Conservation (phyloP, 2,329 filamentous ascomycete genomes). For the Rutstroemia sp. region DNA sequence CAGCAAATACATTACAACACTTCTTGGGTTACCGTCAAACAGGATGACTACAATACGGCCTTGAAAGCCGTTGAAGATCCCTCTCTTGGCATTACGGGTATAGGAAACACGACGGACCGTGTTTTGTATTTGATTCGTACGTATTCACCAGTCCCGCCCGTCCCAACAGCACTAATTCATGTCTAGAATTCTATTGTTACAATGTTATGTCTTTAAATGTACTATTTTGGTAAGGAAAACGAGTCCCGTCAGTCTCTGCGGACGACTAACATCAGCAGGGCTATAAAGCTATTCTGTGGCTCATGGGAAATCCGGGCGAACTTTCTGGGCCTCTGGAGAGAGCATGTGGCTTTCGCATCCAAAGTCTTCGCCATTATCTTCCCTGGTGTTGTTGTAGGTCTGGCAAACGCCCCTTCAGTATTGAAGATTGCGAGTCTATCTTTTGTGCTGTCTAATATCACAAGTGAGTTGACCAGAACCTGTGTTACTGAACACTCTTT, state of each 20-base stretch:
- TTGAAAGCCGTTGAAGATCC: conserved; percentile 31
- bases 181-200: conserved; percentile 42
- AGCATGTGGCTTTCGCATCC: conserved; percentile 23
- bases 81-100: conserved; percentile 36
- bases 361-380: conserved; percentile 33
- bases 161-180: conserved; percentile 4
- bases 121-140: conserved; percentile 42
- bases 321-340: conserved; percentile 24
- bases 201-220: conserved; percentile 41
- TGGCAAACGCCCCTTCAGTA: conserved; percentile 28
- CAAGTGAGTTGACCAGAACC: conserved; percentile 28
- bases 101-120: conserved; percentile 35
- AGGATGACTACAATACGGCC: conserved; percentile 32
- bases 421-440: conserved; percentile 26
- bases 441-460: conserved; percentile 32
- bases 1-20: conserved; percentile 27
- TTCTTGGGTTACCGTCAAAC: conserved; percentile 20
- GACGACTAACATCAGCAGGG: conserved; percentile 23
- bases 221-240: conserved; percentile 35
- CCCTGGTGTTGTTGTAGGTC: conserved; percentile 30
- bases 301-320: conserved; percentile 27
- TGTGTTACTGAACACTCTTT: background rate
- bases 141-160: conserved; percentile 12
- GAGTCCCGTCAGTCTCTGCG: no score
- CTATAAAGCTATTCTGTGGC: conserved; percentile 31